Percentiles rank a stretch among this genome's conserved stretches.
Conservation (phyloP, 306 rosid genomes). For the Amphicarpaea edgeworthii region DNA sequence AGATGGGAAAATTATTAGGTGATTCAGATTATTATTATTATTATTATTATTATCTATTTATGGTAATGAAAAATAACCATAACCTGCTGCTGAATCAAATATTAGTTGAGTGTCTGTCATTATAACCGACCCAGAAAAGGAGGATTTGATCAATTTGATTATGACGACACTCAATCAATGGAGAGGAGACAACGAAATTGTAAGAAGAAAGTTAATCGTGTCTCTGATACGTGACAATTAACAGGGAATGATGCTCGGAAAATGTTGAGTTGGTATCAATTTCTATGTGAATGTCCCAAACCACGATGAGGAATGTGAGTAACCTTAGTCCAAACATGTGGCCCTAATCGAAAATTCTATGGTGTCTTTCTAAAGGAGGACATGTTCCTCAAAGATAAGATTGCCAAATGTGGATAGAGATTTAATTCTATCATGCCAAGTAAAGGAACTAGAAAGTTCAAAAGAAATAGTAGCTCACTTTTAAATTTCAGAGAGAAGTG, state of each 20-base stretch:
- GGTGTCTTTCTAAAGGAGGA: slow-evolving; percentile 18
- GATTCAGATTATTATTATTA: too few species aligned
- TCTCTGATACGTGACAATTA: slow-evolving; percentile 11
- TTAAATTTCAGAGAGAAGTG: too few species aligned
- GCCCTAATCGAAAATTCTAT: not conserved
- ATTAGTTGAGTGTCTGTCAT: slow-evolving; percentile 4
- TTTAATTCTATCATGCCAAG: slow-evolving; percentile 7
- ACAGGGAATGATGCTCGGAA: slow-evolving; percentile 10
- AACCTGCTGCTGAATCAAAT: not conserved
- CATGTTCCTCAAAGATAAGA: slow-evolving; percentile 35
- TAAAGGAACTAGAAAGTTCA: not conserved
- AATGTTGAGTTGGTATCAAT: not conserved
- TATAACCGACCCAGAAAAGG: slow-evolving; percentile 23
- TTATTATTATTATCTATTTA: too few species aligned
- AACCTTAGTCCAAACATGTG: slow-evolving; percentile 6
- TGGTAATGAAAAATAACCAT: too few species aligned
- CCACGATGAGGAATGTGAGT: slow-evolving; percentile 12
- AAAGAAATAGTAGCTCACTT: not conserved
- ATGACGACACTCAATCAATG: slow-evolving; percentile 24
- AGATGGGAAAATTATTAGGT: too few species aligned
- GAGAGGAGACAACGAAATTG: not conserved
- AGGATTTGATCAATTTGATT: not conserved
- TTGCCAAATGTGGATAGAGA: slow-evolving; percentile 29
- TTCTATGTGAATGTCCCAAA: not conserved
- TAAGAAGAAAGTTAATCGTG: slow-evolving; percentile 13